Evolutionary conservation across 345 rosid genomes (phyloP).

Genomic region (Xanthoceras sorbifolium): DNA sequence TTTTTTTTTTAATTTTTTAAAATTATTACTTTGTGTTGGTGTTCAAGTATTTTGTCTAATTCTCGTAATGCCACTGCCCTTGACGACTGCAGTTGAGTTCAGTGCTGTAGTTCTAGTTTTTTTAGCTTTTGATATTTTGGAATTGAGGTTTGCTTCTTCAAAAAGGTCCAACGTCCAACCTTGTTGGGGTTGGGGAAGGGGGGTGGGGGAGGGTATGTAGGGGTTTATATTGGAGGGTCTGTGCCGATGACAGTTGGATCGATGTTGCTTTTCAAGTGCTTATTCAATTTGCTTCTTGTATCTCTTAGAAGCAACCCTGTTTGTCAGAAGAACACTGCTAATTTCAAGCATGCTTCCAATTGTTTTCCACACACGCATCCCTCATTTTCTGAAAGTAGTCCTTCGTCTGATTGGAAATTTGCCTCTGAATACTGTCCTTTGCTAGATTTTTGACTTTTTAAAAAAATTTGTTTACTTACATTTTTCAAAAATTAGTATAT

Average conservation of each 20-base stretch:
- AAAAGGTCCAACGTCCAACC: conserved; percentile 3
- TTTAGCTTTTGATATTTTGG: not conserved
- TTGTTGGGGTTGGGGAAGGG: not conserved
- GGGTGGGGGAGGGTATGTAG: not conserved
- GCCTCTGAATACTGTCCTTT: not conserved
- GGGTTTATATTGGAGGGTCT: not conserved
- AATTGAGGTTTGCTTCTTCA: not conserved
- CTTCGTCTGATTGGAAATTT: not conserved
- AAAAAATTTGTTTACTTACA: not conserved
- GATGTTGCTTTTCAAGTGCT: not conserved
- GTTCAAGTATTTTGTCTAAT: not conserved
- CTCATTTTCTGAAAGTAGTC: not conserved
- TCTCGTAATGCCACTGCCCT: not conserved
- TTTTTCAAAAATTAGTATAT: not conserved
- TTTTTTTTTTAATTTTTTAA: not conserved
- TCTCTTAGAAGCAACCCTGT: not conserved
- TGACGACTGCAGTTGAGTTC: not conserved
- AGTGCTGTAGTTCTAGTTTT: not conserved
- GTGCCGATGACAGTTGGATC: not conserved
- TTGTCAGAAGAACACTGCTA: not conserved
- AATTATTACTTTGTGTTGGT: not conserved
- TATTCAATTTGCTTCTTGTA: not conserved
- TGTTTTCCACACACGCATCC: not conserved
- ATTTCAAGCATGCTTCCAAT: not conserved
- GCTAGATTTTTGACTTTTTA: not conserved